Evolutionary conservation across 2,329 filamentous ascomycete species (phyloP).

Genomic region (Colletotrichum tabaci): DNA sequence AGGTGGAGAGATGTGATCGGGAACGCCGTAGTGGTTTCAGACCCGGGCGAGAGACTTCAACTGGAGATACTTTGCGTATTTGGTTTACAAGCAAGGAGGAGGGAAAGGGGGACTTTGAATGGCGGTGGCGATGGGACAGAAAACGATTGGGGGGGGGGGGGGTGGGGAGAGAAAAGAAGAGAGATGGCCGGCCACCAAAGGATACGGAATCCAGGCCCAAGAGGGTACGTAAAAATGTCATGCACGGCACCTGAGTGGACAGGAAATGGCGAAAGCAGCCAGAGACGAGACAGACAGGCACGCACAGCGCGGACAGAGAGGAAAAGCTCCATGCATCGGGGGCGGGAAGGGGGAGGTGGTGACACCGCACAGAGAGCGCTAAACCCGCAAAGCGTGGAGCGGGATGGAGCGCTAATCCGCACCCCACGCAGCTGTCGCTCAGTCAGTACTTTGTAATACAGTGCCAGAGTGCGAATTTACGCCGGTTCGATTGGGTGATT

Average conservation of each 20-base stretch:
- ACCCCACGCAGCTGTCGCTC: not conserved
- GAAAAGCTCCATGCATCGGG: conserved; percentile 23
- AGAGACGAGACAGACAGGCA: not conserved
- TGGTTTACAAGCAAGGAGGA: not conserved
- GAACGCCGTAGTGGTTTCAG: not conserved
- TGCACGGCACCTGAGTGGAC: conserved; percentile 7
- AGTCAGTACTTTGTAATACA: conserved; percentile 3
- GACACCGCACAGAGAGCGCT: conserved; percentile 23
- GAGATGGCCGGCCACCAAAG: not conserved
- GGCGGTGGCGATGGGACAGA: conserved; percentile 2
- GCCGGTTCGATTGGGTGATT: no score
- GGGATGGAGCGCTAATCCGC: conserved; percentile 6
- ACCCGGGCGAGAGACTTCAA: not conserved
- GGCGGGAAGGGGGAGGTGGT: conserved; percentile 19
- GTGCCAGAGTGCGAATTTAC: not conserved
- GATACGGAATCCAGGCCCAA: not conserved
- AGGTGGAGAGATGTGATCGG: not conserved
- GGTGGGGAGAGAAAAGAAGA: not conserved
- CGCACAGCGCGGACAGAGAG: not conserved
- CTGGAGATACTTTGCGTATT: not conserved
- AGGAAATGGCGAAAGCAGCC: conserved; percentile 12
- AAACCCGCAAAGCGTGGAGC: conserved; percentile 15
- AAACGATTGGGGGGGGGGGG: not conserved
- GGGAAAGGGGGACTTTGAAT: no score
- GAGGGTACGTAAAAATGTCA: conserved; percentile 14